Conservation (phyloP, 2,329 filamentous ascomycete species). For the Geosmithia morbida region DNA sequence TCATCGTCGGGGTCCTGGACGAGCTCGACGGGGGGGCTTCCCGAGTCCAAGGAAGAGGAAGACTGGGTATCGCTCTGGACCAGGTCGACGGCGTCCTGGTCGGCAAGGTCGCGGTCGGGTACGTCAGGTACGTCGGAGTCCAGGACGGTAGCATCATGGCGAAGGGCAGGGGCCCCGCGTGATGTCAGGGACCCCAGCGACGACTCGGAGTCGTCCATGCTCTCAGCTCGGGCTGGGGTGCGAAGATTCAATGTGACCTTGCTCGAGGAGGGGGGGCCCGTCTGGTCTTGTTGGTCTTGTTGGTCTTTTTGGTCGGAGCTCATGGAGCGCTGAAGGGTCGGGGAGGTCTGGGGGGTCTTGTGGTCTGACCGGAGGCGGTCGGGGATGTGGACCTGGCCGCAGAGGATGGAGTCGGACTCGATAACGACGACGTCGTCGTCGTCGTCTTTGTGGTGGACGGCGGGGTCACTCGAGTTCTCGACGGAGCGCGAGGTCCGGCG, state of each 20-base stretch:
- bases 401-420: background rate
- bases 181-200: background rate
- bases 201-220: background rate
- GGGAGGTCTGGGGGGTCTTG: slow-evolving; percentile 11
- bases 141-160: background rate
- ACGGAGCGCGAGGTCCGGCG: slow-evolving; percentile 29
- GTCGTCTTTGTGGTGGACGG: background rate
- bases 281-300: background rate
- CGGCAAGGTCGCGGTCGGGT: too few relatives aligned
- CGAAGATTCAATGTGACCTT: slow-evolving; percentile 47
- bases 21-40: slow-evolving; percentile 2
- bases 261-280: slow-evolving; percentile 33
- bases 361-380: background rate
- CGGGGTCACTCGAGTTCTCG: background rate
- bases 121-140: background rate
- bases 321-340: slow-evolving; percentile 21
- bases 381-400: background rate
- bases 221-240: slow-evolving; percentile 8
- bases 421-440: background rate
- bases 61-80: background rate
- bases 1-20: slow-evolving; percentile 1
- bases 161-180: background rate
- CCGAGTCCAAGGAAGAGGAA: background rate
- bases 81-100: background rate
- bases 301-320: background rate